These are phyloP conservation scores for Candida broadrunensis DNA, from an alignment of 805 yeast species.

Conservation along the genomic window DNA sequence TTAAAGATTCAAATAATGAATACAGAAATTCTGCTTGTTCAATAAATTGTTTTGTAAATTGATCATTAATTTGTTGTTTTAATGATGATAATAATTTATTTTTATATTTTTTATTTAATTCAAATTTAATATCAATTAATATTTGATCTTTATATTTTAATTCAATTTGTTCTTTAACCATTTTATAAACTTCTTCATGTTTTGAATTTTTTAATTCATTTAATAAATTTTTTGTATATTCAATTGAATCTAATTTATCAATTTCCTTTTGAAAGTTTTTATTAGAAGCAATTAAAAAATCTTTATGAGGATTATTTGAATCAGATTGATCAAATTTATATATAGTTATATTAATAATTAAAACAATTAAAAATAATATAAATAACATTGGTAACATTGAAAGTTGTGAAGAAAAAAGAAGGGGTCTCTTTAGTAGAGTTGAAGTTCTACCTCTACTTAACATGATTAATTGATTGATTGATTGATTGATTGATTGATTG, in stretches of 20 bases:
- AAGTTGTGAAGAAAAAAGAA: too few species aligned
- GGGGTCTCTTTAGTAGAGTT: too few species aligned
- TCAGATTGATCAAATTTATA: too few species aligned
- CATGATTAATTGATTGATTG: too few species aligned
- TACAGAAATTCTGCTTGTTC: not conserved
- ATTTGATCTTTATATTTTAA: not conserved
- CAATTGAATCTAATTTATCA: not conserved
- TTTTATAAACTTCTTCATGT: not conserved
- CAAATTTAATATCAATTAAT: not conserved
- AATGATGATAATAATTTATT: not conserved
- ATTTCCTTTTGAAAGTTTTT: not conserved
- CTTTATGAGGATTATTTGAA: too few species aligned
- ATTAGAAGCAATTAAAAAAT: not conserved
- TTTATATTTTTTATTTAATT: not conserved
- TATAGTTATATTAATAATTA: too few species aligned
- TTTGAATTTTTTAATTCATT: not conserved
- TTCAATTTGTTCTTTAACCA: not conserved
- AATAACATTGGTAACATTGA: too few species aligned
- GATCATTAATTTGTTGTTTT: not conserved
- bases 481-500: too few species aligned
- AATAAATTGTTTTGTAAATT: not conserved
- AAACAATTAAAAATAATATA: too few species aligned
- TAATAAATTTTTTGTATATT: not conserved
- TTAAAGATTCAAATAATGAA: not conserved
- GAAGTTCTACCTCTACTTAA: too few species aligned